phyloP scores from a whole-genome alignment of 345 rosid genomes.

The Pseudoturritis turrita region DNA sequence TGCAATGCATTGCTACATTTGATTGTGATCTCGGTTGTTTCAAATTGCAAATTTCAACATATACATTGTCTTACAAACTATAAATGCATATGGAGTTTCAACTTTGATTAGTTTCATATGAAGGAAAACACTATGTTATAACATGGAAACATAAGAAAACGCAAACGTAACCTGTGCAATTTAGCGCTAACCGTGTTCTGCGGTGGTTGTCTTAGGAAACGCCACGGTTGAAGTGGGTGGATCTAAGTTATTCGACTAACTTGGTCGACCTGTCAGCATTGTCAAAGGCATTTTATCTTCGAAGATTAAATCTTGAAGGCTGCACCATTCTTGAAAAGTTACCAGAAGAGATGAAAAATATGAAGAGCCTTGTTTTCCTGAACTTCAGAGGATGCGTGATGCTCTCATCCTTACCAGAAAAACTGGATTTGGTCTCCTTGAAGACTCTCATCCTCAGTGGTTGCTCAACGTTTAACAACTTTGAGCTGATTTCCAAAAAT shows the following conservation, averaged over 20 bases:
- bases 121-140: not conserved
- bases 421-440: not conserved
- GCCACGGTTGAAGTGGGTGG: constrained; percentile 11
- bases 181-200: not conserved
- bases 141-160: not conserved
- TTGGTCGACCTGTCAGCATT: constrained; percentile 17
- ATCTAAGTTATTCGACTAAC: constrained; percentile 3
- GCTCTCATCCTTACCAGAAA: not conserved
- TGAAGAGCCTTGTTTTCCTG: constrained; percentile 4
- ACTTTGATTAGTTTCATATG: not conserved
- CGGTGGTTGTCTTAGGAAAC: not conserved
- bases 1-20: not conserved
- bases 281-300: constrained; percentile 3
- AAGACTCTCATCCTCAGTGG: constrained; percentile 13
- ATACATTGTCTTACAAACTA: not conserved
- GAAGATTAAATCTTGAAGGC: not conserved
- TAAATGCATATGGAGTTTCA: no score
- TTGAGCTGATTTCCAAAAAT: not conserved
- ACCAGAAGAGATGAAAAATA: not conserved
- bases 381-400: constrained; percentile 13
- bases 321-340: constrained; percentile 13
- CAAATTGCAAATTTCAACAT: not conserved
- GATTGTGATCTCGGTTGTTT: no score
- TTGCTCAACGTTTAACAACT: constrained; percentile 9
- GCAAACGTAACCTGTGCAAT: not conserved